Percentiles rank a stretch among this genome's conserved stretches.
phyloP scores from a whole-genome alignment of 768 basidiomycete species.

The Agrocybe pediades region DNA sequence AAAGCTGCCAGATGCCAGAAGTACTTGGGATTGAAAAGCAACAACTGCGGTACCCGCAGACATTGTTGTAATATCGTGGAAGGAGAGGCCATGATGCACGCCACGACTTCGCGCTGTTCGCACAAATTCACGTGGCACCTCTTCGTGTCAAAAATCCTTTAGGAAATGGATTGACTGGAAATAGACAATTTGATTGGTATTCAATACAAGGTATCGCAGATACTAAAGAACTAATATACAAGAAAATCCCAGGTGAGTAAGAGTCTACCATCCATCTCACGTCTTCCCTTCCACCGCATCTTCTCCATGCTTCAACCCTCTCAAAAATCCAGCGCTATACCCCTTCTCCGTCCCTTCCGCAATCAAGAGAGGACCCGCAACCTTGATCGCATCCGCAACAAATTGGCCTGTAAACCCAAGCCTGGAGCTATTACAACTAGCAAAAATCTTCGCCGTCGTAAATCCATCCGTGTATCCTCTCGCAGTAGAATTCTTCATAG shows the following conservation, averaged over 20 bases:
- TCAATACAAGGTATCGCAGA: not conserved
- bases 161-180: not conserved
- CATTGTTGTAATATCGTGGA: conserved; percentile 15
- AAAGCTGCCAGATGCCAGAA: conserved; percentile 71
- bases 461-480: conserved; percentile 65
- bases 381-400: conserved; percentile 46
- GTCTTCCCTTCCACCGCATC: not conserved
- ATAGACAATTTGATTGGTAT: not conserved
- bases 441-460: conserved; percentile 56
- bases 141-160: not conserved
- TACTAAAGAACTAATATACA: not conserved
- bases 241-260: not conserved
- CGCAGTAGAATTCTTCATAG: conserved; percentile 18
- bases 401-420: conserved; percentile 67
- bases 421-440: conserved; percentile 44
- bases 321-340: conserved; percentile 48
- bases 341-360: conserved; percentile 38
- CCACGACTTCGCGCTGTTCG: not conserved
- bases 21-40: conserved; percentile 56
- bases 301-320: conserved; percentile 51
- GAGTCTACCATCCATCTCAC: not conserved
- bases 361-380: conserved; percentile 36
- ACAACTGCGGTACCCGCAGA: conserved; percentile 23
- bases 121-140: not conserved
- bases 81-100: conserved; percentile 10